Evolutionary conservation across 495 filamentous ascomycete species (phyloP), one percentile per base, ranked within the genome.

Genomic region (Penicillium argentinense): DNA sequence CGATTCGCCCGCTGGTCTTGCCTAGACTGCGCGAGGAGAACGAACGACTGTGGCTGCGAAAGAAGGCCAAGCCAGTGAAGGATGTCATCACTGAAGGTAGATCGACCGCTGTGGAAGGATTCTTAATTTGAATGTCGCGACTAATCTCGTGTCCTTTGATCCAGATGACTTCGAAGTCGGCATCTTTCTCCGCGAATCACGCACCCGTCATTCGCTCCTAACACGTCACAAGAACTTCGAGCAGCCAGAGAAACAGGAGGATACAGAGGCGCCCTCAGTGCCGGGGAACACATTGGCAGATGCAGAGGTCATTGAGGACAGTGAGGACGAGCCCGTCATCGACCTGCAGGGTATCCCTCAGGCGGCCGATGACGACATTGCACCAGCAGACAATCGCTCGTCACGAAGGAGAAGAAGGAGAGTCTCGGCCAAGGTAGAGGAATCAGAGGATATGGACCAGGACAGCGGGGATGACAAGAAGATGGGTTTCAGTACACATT

Each of bases 131-230:
- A 22, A 11, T 42, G 4, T 14, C 2, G 2, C 32, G 30, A 24
- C 18, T 47, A 29, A 27, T 6, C 2, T 0, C n/a, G 9, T 21
- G 12, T 21, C 13, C 21, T n/a, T 27, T 39, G 30, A 6, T 34
- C 26, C 62, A 95, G 93, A 96, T 72, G 91, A 95, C 39, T 98
- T 97, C 58, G 91, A 97, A 61, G 88, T 96, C 28, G 85, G 88
- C 13, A 83, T 97, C 49, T 98, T 97, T 69, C 79, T 98, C 54
- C 95, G 86, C 25, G 87, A 95, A 65, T 85, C 84, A 5, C 84
- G 83, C 17, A 89, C 88, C n/a, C 81, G 91, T 22, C 92, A 97
- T 73, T 85, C 88, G 12, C 75, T 98, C 8, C 78, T 97, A 41
- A 85, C 86, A 50, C 92, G 92, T 59, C 79, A 84, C 43, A 97